Evolutionary conservation across 2,329 filamentous ascomycete genomes (phyloP).

Genomic region (Diaporthe citriasiana): DNA sequence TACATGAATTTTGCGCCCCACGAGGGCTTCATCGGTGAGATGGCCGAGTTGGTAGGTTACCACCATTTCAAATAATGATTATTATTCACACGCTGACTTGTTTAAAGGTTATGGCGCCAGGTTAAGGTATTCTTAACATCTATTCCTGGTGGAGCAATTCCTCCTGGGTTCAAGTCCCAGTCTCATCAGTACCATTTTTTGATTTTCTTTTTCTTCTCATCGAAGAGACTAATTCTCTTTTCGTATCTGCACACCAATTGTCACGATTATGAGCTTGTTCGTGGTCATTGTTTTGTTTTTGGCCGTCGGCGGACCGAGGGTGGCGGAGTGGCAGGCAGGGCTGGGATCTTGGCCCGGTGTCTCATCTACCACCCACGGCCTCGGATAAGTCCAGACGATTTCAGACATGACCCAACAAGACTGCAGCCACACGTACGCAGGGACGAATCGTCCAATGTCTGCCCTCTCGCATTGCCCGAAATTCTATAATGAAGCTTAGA

Average conservation of each 20-base stretch:
- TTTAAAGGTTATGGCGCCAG: conserved; percentile 31
- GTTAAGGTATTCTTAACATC: conserved; percentile 34
- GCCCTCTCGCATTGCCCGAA: conserved; percentile 19
- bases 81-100: neutral
- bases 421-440: neutral
- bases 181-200: conserved; percentile 4
- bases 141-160: conserved; percentile 37
- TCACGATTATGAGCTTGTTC: neutral
- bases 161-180: conserved; percentile 35
- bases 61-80: neutral
- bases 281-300: neutral
- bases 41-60: conserved; percentile 29
- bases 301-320: neutral
- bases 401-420: conserved; percentile 7
- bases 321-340: conserved; percentile 10
- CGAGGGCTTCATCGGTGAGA: conserved; percentile 23
- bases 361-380: conserved; percentile 22
- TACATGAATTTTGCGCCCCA: neutral
- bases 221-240: neutral
- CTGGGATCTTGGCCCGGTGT: conserved; percentile 8
- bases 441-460: conserved; percentile 7
- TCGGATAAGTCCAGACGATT: conserved; percentile 18
- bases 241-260: too few species aligned
- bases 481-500: neutral
- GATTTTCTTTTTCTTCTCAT: neutral